These are phyloP conservation scores for Potentilla sterilis DNA, from an alignment of 306 rosid species.

Conservation along the genomic window DNA sequence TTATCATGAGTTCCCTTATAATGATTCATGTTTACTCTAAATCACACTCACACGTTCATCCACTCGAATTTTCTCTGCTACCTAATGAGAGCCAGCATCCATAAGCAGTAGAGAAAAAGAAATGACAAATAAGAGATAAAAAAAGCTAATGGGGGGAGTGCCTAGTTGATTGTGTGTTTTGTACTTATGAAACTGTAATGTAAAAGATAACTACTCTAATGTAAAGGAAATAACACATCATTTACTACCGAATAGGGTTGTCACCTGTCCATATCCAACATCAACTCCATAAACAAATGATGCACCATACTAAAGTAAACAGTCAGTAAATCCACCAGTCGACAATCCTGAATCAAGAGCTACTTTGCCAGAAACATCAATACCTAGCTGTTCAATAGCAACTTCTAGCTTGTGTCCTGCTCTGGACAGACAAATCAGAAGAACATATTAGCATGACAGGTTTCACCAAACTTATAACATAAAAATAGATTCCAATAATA, in stretches of 20 bases:
- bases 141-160: neutral
- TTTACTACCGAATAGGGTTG: neutral
- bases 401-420: conserved; percentile 97
- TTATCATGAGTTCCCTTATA: too few species aligned
- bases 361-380: conserved; percentile 74
- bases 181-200: neutral
- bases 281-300: conserved; percentile 88
- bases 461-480: too few species aligned
- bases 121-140: neutral
- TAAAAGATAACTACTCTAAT: too few species aligned
- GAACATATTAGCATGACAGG: conserved; percentile 19
- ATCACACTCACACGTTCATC: conserved; percentile 81
- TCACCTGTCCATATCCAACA: conserved; percentile 97
- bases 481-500: too few species aligned
- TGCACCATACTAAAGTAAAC: conserved; percentile 89
- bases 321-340: conserved; percentile 95
- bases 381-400: conserved; percentile 71
- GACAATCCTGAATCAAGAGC: conserved; percentile 97
- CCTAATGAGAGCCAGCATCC: conserved; percentile 45
- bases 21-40: too few species aligned
- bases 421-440: conserved; percentile 44
- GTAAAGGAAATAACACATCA: neutral
- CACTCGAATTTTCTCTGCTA: conserved; percentile 76
- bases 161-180: neutral
- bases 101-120: conserved; percentile 6